Conservation (phyloP, 2,329 filamentous ascomycete species). For the Hypoxylon sp. region DNA sequence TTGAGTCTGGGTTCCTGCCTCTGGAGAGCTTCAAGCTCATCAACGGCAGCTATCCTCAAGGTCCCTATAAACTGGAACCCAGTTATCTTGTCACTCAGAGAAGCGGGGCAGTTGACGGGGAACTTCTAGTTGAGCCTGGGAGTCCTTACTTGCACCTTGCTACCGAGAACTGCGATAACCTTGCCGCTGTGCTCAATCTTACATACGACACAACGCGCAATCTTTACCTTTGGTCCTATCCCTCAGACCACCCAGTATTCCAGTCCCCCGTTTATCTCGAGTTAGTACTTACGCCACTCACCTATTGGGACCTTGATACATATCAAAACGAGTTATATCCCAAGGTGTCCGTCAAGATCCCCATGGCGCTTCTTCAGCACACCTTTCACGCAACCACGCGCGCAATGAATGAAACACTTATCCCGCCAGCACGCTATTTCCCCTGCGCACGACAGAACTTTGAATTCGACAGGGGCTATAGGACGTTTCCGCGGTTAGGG, state of each 20-base stretch:
- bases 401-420: neutral
- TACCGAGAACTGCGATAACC: too few relatives aligned
- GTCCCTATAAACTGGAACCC: too few relatives aligned
- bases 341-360: neutral
- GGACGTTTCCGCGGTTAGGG: neutral
- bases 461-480: neutral
- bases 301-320: neutral
- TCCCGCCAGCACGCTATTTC: neutral
- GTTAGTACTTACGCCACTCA: neutral
- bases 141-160: too few relatives aligned
- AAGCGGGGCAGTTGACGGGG: too few relatives aligned
- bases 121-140: too few relatives aligned
- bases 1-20: too few relatives aligned
- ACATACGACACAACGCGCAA: too few relatives aligned
- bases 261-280: neutral
- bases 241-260: neutral
- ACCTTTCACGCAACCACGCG: neutral
- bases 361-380: neutral
- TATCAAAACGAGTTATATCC: neutral
- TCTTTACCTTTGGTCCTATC: too few relatives aligned
- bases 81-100: too few relatives aligned
- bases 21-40: too few relatives aligned
- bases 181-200: too few relatives aligned
- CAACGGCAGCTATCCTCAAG: too few relatives aligned
- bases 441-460: neutral